Conservation (phyloP, 192 early-diverging fungal genomes). For the Backusella sp. region DNA sequence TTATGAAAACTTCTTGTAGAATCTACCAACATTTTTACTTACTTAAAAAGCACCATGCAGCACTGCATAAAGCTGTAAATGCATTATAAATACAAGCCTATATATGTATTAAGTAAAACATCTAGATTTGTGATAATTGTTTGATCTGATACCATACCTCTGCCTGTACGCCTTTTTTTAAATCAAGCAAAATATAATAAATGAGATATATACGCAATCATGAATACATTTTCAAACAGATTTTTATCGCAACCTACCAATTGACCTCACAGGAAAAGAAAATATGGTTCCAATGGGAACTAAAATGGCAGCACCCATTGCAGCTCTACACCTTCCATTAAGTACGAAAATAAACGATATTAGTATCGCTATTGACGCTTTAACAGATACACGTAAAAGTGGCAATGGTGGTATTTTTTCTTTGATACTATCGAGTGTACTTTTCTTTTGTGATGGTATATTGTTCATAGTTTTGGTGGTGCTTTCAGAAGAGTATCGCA, state of each 20-base stretch:
- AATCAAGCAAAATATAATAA: neutral
- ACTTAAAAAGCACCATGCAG: slow-evolving; percentile 25
- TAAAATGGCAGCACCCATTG: slow-evolving; percentile 14
- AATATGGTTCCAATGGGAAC: slow-evolving; percentile 15
- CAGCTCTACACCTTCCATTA: neutral
- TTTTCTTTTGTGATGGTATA: neutral
- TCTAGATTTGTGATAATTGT: neutral
- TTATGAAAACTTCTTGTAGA: neutral
- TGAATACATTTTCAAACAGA: neutral
- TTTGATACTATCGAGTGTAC: neutral
- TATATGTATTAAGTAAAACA: neutral
- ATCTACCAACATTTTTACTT: neutral
- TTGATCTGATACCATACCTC: slow-evolving; percentile 17
- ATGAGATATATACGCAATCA: neutral
- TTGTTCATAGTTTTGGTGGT: neutral
- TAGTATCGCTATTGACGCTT: slow-evolving; percentile 22
- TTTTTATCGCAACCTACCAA: slow-evolving; percentile 8
- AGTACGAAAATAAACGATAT: slow-evolving; percentile 17
- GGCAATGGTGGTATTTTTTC: slow-evolving; percentile 4
- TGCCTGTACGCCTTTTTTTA: slow-evolving; percentile 20
- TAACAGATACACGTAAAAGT: slow-evolving; percentile 13
- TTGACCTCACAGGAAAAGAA: slow-evolving; percentile 21
- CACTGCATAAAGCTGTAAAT: slow-evolving; percentile 10
- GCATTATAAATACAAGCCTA: slow-evolving; percentile 10
- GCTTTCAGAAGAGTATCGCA: neutral